Percentiles rank a stretch among this genome's conserved stretches.
Evolutionary conservation across 129 eudicot species (phyloP).

Genomic region (Flaveria bidentis): DNA sequence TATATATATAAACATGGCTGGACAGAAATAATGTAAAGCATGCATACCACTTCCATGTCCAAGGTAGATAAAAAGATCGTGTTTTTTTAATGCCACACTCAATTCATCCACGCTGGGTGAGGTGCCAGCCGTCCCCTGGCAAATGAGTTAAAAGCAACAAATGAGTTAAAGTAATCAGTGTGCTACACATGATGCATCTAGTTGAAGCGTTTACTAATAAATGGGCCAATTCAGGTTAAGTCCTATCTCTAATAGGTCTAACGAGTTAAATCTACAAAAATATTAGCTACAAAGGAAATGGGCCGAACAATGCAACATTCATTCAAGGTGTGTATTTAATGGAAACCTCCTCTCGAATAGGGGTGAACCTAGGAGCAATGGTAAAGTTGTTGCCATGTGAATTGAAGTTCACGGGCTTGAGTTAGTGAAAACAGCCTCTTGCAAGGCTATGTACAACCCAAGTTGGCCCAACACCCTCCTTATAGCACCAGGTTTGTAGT

Average conservation of each 20-base stretch:
- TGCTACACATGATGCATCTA: neutral
- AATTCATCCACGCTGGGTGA: slow-evolving; percentile 68
- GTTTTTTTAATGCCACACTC: slow-evolving; percentile 60
- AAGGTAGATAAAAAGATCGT: slow-evolving; percentile 83
- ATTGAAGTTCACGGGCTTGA: no score
- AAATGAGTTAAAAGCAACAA: slow-evolving; percentile 1
- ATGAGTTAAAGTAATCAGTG: neutral
- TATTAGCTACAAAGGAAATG: neutral
- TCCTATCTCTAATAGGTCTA: neutral
- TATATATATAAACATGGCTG: neutral
- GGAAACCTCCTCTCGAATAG: no score
- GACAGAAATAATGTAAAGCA: slow-evolving; percentile 1
- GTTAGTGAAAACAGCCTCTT: no score
- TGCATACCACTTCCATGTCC: slow-evolving; percentile 99
- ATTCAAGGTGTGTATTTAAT: no score
- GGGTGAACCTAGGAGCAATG: no score
- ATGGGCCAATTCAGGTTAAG: neutral
- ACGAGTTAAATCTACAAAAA: neutral
- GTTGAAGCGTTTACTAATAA: neutral
- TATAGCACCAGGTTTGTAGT: neutral
- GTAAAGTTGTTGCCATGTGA: no score
- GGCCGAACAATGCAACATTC: neutral
- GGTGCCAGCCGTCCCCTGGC: slow-evolving; percentile 84
- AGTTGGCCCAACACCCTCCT: no score
- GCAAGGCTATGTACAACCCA: no score